Evolutionary conservation across 306 rosid species (phyloP), one percentile per base, ranked within the genome.

Genomic region (Cicer pinnatifidum): DNA sequence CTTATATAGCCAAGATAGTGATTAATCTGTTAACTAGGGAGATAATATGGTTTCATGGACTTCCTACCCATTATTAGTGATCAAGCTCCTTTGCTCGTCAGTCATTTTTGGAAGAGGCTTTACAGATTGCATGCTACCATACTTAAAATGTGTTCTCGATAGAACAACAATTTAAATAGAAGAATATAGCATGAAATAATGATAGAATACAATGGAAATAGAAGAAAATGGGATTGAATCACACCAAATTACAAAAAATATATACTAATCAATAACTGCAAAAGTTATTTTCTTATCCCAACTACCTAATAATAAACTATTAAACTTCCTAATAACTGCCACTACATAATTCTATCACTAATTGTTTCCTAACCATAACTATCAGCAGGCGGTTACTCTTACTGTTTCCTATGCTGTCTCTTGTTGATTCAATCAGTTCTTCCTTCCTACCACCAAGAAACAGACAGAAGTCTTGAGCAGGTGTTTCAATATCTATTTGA

Each of bases 31-130:
- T 12, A 8, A 5, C 23, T 11, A 37, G 11, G 28, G 45, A 61
- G 23, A 37, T 61, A n/a, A n/a, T 37, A 9, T 1, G 23, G 46
- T 23, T 37, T 37, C 67, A 37, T 37, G 11, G 65, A 28, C 65
- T 58, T 58, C 65, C 33, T 7, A 53, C 8, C 59, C 59, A 53
- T 17, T 17, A 53, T 16, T 53, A 53, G 60, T 52, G 58, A 52
- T 52, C 28, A 16, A 2, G 5, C 7, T 15, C 10, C 58, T 46
- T 50, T 50, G 16, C 20, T n/a, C 19, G 6, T 50, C 19, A 13
- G 11, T 17, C 11, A 17, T 52, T 54, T 54, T 17, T 57, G 39
- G 15, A 57, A 28, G 63, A 28, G n/a, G 15, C 10, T 57, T 57
- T 57, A 10, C 39, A 57, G 13, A 57, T 57, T 23, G 63, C 63